phyloP scores from a whole-genome alignment of 768 basidiomycete genomes.

The Mycena haematopus region DNA sequence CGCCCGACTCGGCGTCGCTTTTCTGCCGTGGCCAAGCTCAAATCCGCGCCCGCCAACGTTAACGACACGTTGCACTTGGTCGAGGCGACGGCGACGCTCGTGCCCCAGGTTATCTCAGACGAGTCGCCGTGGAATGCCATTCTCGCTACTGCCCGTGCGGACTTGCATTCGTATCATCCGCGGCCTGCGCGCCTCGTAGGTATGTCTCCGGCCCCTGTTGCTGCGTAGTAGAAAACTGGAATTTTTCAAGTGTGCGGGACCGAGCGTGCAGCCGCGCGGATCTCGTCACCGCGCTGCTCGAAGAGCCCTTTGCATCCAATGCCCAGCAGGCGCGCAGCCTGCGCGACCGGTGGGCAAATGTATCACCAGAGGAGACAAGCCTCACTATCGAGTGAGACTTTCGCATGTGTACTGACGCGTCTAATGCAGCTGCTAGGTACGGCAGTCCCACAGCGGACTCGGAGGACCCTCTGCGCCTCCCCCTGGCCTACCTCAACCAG shows the following conservation, averaged over 20 bases:
- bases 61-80: conserved; percentile 15
- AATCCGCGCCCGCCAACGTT: conserved; percentile 9
- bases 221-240: neutral
- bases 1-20: conserved; percentile 11
- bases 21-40: conserved; percentile 21
- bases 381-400: conserved; percentile 48
- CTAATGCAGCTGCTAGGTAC: conserved; percentile 14
- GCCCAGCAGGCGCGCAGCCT: conserved; percentile 48
- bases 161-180: conserved; percentile 9
- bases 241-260: conserved; percentile 61
- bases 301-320: conserved; percentile 72
- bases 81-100: conserved; percentile 17
- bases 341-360: conserved; percentile 55
- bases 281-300: conserved; percentile 72
- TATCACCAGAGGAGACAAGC: conserved; percentile 30
- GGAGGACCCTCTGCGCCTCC: conserved; percentile 37
- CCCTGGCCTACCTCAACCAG: conserved; percentile 62
- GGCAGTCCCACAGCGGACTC: conserved; percentile 12
- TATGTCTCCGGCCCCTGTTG: conserved; percentile 1
- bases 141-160: conserved; percentile 6
- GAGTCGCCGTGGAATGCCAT: conserved; percentile 19
- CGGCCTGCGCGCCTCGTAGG: conserved; percentile 27
- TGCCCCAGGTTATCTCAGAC: conserved; percentile 15
- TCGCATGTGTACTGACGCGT: conserved; percentile 42
- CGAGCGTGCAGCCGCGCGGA: conserved; percentile 62